Evolutionary conservation across 305 asterid genomes (phyloP).

Genomic region (Solanum chacoense): DNA sequence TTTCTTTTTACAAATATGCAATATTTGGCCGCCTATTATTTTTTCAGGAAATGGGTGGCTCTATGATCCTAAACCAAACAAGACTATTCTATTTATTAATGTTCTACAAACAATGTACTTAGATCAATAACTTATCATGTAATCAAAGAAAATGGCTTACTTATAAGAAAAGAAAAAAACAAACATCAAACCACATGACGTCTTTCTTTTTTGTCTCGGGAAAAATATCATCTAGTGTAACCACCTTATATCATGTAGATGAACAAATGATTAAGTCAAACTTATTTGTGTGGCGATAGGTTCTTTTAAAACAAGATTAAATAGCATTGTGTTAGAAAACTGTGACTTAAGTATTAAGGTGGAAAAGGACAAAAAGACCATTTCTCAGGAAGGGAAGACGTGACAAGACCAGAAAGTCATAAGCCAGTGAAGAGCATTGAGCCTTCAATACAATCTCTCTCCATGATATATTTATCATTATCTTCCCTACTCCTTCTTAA

Average conservation of each 20-base stretch:
- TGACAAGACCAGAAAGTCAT: not conserved
- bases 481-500: not conserved
- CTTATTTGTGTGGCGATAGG: not conserved
- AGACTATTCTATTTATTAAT: not conserved
- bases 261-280: not conserved
- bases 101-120: not conserved
- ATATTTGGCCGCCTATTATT: constrained; percentile 58
- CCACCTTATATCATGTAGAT: not conserved
- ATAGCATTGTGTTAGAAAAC: not conserved
- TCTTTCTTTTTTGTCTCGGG: not conserved
- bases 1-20: constrained; percentile 76
- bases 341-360: not conserved
- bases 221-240: not conserved
- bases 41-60: constrained; percentile 60
- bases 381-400: not conserved
- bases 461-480: not conserved
- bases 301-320: not conserved
- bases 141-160: not conserved
- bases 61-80: too few relatives aligned
- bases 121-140: not conserved
- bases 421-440: not conserved
- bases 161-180: not conserved
- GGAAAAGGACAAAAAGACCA: not conserved
- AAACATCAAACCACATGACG: not conserved
- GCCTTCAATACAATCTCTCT: not conserved